Percentiles rank a stretch among this genome's conserved stretches.
Evolutionary conservation across 2,329 filamentous ascomycete genomes (phyloP).

Genomic region (Penicillium hesseltinei): DNA sequence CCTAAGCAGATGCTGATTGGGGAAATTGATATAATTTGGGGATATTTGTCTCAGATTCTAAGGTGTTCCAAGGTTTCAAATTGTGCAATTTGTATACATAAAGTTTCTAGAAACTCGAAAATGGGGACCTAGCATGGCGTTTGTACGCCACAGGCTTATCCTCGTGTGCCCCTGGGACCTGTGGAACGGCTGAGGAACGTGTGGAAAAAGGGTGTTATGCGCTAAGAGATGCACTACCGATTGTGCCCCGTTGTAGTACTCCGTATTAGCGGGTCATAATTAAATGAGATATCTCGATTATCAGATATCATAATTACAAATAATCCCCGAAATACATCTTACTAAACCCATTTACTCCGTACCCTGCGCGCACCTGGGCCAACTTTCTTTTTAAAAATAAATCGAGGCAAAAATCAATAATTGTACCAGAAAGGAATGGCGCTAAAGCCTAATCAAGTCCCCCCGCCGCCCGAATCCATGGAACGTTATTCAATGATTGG

Average conservation of each 20-base stretch:
- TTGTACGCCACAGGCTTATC: constrained; percentile 10
- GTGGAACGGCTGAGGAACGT: constrained; percentile 10
- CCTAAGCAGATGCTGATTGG: background rate
- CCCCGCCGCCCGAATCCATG: constrained; percentile 4
- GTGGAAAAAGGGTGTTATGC: constrained; percentile 8
- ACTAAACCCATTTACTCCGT: background rate
- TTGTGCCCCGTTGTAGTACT: background rate
- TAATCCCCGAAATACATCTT: background rate
- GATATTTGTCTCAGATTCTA: background rate
- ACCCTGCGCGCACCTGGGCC: background rate
- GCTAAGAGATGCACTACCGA: constrained; percentile 8
- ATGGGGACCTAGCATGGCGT: constrained; percentile 2
- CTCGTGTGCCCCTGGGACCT: constrained; percentile 9
- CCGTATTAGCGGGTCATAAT: background rate
- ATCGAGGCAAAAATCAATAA: constrained; percentile 1
- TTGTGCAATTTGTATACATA: background rate
- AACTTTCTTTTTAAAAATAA: background rate
- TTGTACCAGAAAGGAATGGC: background rate
- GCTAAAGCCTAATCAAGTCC: background rate
- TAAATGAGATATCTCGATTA: background rate
- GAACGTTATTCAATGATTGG: constrained; percentile 3
- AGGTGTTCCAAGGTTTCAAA: background rate
- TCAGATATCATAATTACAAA: background rate
- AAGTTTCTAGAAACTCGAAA: constrained; percentile 6
- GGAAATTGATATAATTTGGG: background rate